Evolutionary conservation across 2,329 filamentous ascomycete species (phyloP).

Genomic region (Dothistroma pini): DNA sequence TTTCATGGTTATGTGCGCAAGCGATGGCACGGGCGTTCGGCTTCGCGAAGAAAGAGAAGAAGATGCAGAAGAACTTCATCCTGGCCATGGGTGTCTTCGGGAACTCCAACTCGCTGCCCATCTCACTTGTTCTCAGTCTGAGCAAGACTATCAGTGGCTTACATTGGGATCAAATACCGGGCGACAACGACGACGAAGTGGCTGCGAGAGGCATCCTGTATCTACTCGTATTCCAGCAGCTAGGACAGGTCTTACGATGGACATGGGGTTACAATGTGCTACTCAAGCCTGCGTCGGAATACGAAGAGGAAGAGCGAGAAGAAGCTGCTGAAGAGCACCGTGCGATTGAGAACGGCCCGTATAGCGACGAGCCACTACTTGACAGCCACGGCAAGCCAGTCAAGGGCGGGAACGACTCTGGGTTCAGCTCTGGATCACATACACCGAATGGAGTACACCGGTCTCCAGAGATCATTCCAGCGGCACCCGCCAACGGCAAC

Average conservation of each 20-base stretch:
- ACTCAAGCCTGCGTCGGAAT: conserved; percentile 76
- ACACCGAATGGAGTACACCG: conserved; percentile 36
- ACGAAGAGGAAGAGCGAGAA: conserved; percentile 62
- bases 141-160: conserved; percentile 88
- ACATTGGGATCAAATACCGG: conserved; percentile 87
- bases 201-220: conserved; percentile 92
- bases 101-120: conserved; percentile 96
- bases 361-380: conserved; percentile 48
- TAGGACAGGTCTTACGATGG: conserved; percentile 93
- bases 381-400: conserved; percentile 31
- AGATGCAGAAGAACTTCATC: conserved; percentile 87
- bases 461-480: conserved; percentile 26
- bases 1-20: conserved; percentile 77
- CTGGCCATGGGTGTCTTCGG: conserved; percentile 97
- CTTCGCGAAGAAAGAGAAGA: conserved; percentile 52
- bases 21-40: conserved; percentile 70
- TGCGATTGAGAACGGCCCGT: conserved; percentile 50
- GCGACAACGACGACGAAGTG: conserved; percentile 94
- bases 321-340: conserved; percentile 47
- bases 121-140: conserved; percentile 90
- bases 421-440: conserved; percentile 46
- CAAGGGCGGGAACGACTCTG: conserved; percentile 36
- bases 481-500: conserved; percentile 50
- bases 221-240: conserved; percentile 93
- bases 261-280: conserved; percentile 97